Percentiles rank a stretch among this genome's conserved stretches.
Conservation (phyloP, 768 basidiomycete species). For the Boletus subparvulus region DNA sequence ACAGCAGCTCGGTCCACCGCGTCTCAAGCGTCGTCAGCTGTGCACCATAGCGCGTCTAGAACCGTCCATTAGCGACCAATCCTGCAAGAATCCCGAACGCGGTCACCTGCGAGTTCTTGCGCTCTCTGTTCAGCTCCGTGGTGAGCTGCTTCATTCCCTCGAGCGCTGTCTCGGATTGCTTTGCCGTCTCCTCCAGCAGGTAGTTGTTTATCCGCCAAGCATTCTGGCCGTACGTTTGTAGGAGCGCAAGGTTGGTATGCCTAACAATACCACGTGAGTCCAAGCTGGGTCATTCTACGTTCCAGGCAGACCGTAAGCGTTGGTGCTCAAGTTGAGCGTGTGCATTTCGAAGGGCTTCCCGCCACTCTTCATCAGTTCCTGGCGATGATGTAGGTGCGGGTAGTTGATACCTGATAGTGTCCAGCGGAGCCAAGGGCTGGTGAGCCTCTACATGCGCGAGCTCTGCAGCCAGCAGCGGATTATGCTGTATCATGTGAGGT, state of each 20-base stretch:
- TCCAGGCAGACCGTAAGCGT: conserved; percentile 57
- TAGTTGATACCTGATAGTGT: conserved; percentile 71
- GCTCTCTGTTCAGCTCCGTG: conserved; percentile 81
- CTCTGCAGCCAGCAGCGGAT: conserved; percentile 70
- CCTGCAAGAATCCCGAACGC: neutral
- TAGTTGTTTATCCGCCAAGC: conserved; percentile 93
- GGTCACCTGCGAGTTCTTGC: conserved; percentile 81
- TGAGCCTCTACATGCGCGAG: conserved; percentile 71
- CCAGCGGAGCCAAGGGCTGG: conserved; percentile 63
- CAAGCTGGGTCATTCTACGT: neutral
- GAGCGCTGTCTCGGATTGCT: conserved; percentile 66
- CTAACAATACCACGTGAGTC: conserved; percentile 40
- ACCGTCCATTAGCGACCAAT: neutral
- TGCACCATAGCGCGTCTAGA: conserved; percentile 71
- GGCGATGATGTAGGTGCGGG: conserved; percentile 63
- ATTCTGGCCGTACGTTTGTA: conserved; percentile 87
- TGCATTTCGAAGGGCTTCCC: conserved; percentile 69
- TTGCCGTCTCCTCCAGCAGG: conserved; percentile 73
- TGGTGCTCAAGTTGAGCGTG: conserved; percentile 86
- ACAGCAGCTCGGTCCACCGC: conserved; percentile 91
- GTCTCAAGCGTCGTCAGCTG: conserved; percentile 82
- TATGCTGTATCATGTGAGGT: conserved; percentile 44
- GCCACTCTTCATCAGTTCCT: conserved; percentile 76
- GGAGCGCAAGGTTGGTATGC: conserved; percentile 76
- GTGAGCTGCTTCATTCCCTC: conserved; percentile 78